Conservation (phyloP, 164 flowering plant species). For the Tetrastigma voinierianum region DNA sequence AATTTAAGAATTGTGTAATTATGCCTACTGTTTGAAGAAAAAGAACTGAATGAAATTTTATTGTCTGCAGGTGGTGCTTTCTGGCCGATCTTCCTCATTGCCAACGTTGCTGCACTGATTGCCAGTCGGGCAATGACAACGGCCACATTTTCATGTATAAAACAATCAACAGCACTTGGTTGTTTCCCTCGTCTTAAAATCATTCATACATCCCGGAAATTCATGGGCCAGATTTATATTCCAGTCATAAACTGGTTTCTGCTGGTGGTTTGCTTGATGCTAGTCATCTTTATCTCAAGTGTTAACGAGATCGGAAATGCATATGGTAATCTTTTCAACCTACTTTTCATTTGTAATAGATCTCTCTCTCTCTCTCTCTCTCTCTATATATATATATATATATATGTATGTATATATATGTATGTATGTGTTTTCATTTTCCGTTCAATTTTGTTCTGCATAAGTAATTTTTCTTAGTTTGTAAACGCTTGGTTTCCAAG, state of each 20-base stretch:
- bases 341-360: background rate
- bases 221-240: slow-evolving; percentile 97
- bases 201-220: slow-evolving; percentile 91
- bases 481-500: background rate
- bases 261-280: slow-evolving; percentile 62
- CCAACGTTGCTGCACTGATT: slow-evolving; percentile 90
- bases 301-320: slow-evolving; percentile 94
- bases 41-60: background rate
- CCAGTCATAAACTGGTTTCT: slow-evolving; percentile 97
- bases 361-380: no score
- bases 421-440: background rate
- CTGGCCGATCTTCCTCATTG: slow-evolving; percentile 89
- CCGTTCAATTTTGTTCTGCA: background rate
- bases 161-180: slow-evolving; percentile 94
- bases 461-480: background rate
- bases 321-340: slow-evolving; percentile 44
- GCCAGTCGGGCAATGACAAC: slow-evolving; percentile 98
- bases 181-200: slow-evolving; percentile 99
- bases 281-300: slow-evolving; percentile 73
- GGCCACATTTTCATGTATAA: slow-evolving; percentile 94
- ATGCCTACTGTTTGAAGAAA: background rate
- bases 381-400: background rate
- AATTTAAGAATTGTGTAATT: no score
- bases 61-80: slow-evolving; percentile 69
- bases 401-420: background rate